Conservation (phyloP, 106 monocot genomes). For the Dendrobium nobile region DNA sequence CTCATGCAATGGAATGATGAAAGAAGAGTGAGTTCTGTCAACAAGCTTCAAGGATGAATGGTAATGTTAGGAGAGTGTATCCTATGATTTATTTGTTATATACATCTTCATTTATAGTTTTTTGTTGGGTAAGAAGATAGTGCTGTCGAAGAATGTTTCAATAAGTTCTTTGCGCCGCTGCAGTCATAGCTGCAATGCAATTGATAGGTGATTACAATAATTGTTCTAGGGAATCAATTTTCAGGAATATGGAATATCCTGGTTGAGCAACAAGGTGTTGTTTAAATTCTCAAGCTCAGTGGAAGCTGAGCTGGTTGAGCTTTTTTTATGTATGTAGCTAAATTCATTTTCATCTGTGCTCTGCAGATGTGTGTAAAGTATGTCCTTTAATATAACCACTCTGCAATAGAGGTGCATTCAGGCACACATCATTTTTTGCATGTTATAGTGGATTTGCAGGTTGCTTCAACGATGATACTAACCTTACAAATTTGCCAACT, state of each 20-base stretch:
- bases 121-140: too few species aligned
- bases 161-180: neutral
- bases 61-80: neutral
- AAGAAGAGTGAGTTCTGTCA: neutral
- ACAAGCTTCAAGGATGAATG: neutral
- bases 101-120: neutral
- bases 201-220: neutral
- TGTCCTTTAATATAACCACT: neutral
- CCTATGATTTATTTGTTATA: neutral
- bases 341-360: neutral
- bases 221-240: neutral
- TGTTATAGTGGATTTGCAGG: neutral
- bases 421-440: neutral
- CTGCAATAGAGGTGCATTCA: neutral
- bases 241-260: neutral
- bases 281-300: neutral
- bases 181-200: neutral
- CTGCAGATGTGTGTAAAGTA: neutral
- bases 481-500: neutral
- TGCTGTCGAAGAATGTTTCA: neutral
- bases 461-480: neutral
- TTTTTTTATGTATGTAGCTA: neutral
- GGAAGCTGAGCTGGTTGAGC: neutral
- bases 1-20: neutral
- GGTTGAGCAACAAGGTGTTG: neutral